phyloP scores from a whole-genome alignment of 2,329 filamentous ascomycete species.

The Venturiaceae sp. region DNA sequence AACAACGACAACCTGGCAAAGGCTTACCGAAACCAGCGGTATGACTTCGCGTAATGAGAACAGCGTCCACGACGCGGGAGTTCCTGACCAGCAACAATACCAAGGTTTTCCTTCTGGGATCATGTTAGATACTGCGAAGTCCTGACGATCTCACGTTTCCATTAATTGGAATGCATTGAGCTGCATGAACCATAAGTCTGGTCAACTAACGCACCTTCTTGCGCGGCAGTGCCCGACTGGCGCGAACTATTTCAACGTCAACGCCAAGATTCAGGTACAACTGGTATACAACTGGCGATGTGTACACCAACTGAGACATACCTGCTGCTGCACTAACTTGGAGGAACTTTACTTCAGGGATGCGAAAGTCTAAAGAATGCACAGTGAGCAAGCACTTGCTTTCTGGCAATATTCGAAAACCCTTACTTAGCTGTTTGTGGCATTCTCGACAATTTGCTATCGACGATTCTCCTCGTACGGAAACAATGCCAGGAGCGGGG shows the following conservation, averaged over 20 bases:
- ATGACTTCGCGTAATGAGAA: slow-evolving; percentile 43
- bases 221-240: slow-evolving; percentile 17
- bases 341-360: slow-evolving; percentile 71
- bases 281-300: neutral
- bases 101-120: slow-evolving; percentile 31
- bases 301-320: slow-evolving; percentile 14
- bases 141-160: too few relatives aligned
- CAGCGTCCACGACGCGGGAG: slow-evolving; percentile 44
- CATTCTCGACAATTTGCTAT: slow-evolving; percentile 72
- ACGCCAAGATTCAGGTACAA: neutral
- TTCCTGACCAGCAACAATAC: slow-evolving; percentile 44
- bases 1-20: neutral
- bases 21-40: slow-evolving; percentile 45
- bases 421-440: slow-evolving; percentile 62
- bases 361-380: slow-evolving; percentile 51
- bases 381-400: neutral
- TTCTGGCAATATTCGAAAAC: neutral
- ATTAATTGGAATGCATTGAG: too few relatives aligned
- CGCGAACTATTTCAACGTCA: slow-evolving; percentile 14
- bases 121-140: too few relatives aligned
- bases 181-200: too few relatives aligned
- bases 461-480: slow-evolving; percentile 63
- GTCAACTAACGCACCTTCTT: slow-evolving; percentile 17
- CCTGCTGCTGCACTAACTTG: slow-evolving; percentile 46
- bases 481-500: slow-evolving; percentile 52